These are phyloP conservation scores for Pistacia integerrima DNA, from an alignment of 345 rosid genomes.

Conservation along the genomic window DNA sequence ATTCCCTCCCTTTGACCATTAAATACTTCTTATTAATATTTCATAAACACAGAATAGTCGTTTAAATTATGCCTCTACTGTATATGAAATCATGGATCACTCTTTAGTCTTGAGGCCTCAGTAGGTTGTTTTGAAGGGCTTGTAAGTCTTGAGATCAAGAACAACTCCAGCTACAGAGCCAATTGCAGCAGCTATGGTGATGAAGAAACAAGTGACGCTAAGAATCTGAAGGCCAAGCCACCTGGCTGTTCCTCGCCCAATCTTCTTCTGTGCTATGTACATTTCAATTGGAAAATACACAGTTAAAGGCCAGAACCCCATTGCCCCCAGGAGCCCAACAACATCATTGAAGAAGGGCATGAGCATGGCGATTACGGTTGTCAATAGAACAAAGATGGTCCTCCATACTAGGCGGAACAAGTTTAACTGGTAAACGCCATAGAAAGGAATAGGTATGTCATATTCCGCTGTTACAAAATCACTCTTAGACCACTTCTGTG, in stretches of 20 bases:
- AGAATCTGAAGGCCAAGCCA: constrained; percentile 52
- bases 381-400: constrained; percentile 42
- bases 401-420: constrained; percentile 56
- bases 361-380: constrained; percentile 56
- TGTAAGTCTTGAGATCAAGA: constrained; percentile 54
- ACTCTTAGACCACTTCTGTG: constrained; percentile 44
- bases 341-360: constrained; percentile 61
- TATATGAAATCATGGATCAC: no score
- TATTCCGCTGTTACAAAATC: constrained; percentile 44
- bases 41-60: neutral
- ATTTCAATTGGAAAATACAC: constrained; percentile 56
- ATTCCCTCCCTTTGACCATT: neutral
- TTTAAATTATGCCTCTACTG: neutral
- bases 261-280: constrained; percentile 46
- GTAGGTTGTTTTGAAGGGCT: constrained; percentile 51
- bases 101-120: constrained; percentile 6
- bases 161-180: constrained; percentile 60
- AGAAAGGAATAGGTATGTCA: constrained; percentile 44
- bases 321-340: constrained; percentile 45
- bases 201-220: constrained; percentile 37
- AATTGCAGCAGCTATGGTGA: constrained; percentile 45
- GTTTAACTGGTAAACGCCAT: constrained; percentile 47
- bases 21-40: neutral
- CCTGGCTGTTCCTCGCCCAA: constrained; percentile 34
- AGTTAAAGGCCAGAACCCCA: constrained; percentile 63